Evolutionary conservation across 371 early-diverging fungal species (phyloP), one percentile per base, ranked within the genome.

Genomic region (Mortierella sp.): DNA sequence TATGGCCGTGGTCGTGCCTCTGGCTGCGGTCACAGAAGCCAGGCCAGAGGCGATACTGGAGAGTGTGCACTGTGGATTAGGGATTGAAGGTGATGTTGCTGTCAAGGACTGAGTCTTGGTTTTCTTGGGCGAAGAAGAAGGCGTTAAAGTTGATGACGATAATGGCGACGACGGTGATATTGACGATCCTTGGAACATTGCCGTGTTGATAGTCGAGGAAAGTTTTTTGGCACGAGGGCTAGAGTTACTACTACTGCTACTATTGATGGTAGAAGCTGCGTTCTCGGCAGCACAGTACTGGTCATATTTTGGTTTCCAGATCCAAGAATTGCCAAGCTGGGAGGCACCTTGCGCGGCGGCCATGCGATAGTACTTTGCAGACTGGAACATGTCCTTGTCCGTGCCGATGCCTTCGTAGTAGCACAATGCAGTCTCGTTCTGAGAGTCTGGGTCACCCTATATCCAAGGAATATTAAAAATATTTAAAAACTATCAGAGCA

Each of bases 281-380:
- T 52, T 60, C 56, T 71, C 71, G 41, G 71, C 64, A 24, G 66
- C 63, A 41, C 73, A 73, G 55, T 73, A 73, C 26, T 72, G 60
- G 28, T 89, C 86, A 60, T 93, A 93, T 72, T 97, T 96, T 17
- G 90, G 84, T 68, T 96, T 97, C 81, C 89, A 94, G 23, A 97
- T 95, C 96, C 96, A 96, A 49, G 93, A 93, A 60, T 94, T 94
- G 32, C 92, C 90, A 72, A 95, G 89, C 42, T 94, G 83, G 31
- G 89, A 87, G 12, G 88, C 85, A 3, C 96, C 96, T 64, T 93
- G 91, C 23, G 86, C 87, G 59, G 92, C 90, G 6, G 96, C 96
- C 66, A 86, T 72, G 24, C 96, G 88, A 72, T 92, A 95, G 76
- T 92, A 95, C 56, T 86, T 86, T 6, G 96, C 96, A 4, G 96